Base-by-base conservation (phyloP, 108 stramenopile genomes). In the Pelagomonas calceolata region DNA sequence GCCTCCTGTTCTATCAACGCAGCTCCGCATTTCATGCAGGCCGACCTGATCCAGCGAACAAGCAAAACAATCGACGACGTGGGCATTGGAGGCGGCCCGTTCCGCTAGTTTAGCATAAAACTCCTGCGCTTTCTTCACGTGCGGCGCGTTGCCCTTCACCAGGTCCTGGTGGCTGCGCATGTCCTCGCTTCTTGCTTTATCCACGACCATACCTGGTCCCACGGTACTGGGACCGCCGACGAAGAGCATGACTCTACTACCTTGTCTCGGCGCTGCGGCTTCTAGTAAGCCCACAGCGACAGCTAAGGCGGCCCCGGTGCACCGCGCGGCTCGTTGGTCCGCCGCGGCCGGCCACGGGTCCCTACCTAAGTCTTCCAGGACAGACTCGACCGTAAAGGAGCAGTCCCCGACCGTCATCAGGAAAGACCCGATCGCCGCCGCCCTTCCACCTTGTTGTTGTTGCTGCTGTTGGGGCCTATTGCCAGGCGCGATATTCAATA, bases 41-140 rank as follows among this genome's bases (percentile, higher is more conserved):
- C 98, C 98, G 16, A 99, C 92, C 84, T 96, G 95, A 86, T 98
- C 95, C 77, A 96, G 76, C 30, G 89, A 89, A 84, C 98, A 99
- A 4, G 95, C 98, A 80, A 99, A 99, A 63, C 98, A 75, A 80
- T 98, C 98, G n/a, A 99, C 94, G 0, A 93, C 94, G 79, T 95
- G 94, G 68, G 67, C 78, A 70, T 83, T 87, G n/a, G 75, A 46
- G 4, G 88, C 81, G 30, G 75, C 36, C 37, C 74, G 34, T 63
- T 87, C 81, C 43, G 95, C 88, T 34, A 99, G 76, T 18, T 83
- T 85, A 65, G 87, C 84, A 81, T 96, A 99, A 75, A 89, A 96
- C 66, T 97, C 94, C 69, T 87, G 88, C 26, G 98, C 94, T 9
- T 90, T 89, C 72, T 98, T 88, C 78, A 85, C 83, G 74, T 94